Evolutionary conservation across 805 yeast genomes (phyloP), one percentile per base, ranked within the genome.

Genomic region (Schwanniomyces polymorphus): DNA sequence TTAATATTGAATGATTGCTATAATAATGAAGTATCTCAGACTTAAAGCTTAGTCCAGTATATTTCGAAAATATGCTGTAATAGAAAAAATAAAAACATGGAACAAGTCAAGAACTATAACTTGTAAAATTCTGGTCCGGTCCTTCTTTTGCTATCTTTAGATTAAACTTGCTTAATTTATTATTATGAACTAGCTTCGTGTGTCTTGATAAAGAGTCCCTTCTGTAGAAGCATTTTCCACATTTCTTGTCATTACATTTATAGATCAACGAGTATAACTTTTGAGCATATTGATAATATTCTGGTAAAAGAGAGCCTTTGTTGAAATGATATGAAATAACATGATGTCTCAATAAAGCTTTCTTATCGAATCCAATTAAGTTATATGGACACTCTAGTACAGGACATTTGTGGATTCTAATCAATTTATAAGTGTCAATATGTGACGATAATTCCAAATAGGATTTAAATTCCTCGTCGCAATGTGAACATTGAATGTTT

Each of bases 161-260:
- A 42, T 48, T 48, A 34, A 48, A 48, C 34, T 48, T 48, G 17
- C 48, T 44, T n/a, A 33, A 38, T 37, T 44, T 43, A 43, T 74
- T 72, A 18, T 63, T 55, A 56, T 81, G 85, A 11, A 79, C 84
- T 48, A 81, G 64, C 42, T 72, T 71, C 26, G 68, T 68, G 54
- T 82, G 88, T 52, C 86, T 69, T 38, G 68, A 72, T 46, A 75
- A 67, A 1, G 85, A 76, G 57, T 82, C 86, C 44, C 72, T 74
- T 42, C 86, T 64, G 50, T 74, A 74, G 55, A 82, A 81, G 7
- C 54, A 56, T 50, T 76, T 79, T 8, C 70, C 73, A 53, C 87
- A 82, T 23, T 60, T 56, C 17, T 49, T 55, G 14, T 52, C 47
- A 16, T 49, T 43, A 41, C 63, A 58, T 14, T 45, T 48, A 41